Evolutionary conservation across 164 flowering plant genomes (phyloP).

Genomic region (Akebia trifoliata): DNA sequence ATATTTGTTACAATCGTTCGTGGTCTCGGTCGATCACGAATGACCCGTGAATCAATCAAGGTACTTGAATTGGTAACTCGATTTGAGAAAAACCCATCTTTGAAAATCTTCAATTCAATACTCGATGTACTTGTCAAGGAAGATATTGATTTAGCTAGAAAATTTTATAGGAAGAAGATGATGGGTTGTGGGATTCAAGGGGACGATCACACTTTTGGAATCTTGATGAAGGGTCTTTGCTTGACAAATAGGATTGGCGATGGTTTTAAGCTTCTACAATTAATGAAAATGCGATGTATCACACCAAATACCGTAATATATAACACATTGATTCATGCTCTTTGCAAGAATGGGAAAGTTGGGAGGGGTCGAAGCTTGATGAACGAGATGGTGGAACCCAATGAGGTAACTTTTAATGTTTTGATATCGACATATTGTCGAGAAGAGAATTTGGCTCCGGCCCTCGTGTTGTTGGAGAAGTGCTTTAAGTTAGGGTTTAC

Average conservation of each 20-base stretch:
- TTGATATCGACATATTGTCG: constrained; percentile 70
- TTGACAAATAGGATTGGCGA: constrained; percentile 73
- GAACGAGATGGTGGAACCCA: constrained; percentile 62
- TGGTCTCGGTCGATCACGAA: constrained; percentile 55
- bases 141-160: constrained; percentile 79
- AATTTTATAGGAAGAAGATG: constrained; percentile 74
- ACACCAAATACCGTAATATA: constrained; percentile 60
- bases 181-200: constrained; percentile 63
- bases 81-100: constrained; percentile 42
- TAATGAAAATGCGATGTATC: constrained; percentile 48
- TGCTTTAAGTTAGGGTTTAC: constrained; percentile 48
- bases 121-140: constrained; percentile 81
- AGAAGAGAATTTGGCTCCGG: constrained; percentile 55
- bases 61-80: constrained; percentile 48
- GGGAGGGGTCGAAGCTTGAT: constrained; percentile 87
- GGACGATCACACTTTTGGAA: constrained; percentile 75
- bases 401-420: constrained; percentile 64
- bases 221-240: constrained; percentile 91
- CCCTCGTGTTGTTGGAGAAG: constrained; percentile 73
- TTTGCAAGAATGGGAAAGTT: constrained; percentile 72
- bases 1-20: constrained; percentile 64
- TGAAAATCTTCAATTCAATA: constrained; percentile 67
- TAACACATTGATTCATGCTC: constrained; percentile 74
- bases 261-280: constrained; percentile 70
- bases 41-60: constrained; percentile 38